Evolutionary conservation across 208 protist species (phyloP), one percentile per base, ranked within the genome.

Genomic region (Endotrypanum monterogeii): DNA sequence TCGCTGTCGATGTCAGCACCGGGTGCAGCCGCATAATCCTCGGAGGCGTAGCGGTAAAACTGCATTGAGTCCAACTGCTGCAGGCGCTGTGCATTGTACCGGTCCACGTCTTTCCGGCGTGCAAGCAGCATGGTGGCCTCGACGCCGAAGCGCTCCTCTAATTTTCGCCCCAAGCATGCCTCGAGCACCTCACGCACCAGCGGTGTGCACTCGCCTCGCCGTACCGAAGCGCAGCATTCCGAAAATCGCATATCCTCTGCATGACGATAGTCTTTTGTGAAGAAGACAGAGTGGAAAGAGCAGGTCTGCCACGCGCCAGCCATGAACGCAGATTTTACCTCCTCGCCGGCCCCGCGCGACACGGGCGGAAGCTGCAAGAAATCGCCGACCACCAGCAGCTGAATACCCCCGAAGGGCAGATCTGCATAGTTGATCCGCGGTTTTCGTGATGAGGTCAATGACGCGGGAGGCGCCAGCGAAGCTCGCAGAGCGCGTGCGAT

Each of bases 371-470:
- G 78, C 57, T 96, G 90, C 11, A 97, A 76, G 78, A 98, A 98
- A 73, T 98, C 94, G 37, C 94, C 94, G 25, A 89, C 92, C 32
- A 98, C 81, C n/a, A 98, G 61, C 20, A 97, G 70, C 80, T 98
- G 95, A 67, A 98, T 90, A 6, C 91, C 93, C 50, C 93, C 95
- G 76, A 98, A 97, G 9, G 92, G 86, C 30, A 65, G 73, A 12
- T 9, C 48, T 30, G 63, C 63, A 12, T 78, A 69, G 55, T 67
- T 14, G 1, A 16, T 30, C 16, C 14, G n/a, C 32, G 12, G 32
- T 28, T 18, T 16, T 25, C 61, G 35, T n/a, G 39, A 18, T 23
- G 58, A 39, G 16, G 7, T 9, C 3, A 30, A 61, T 20, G 58
- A 65, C 35, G 23, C 58, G 37, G 58, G 20, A 37, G 32, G 32